Conservation (phyloP, 768 basidiomycete genomes). For the Mycena galopus region DNA sequence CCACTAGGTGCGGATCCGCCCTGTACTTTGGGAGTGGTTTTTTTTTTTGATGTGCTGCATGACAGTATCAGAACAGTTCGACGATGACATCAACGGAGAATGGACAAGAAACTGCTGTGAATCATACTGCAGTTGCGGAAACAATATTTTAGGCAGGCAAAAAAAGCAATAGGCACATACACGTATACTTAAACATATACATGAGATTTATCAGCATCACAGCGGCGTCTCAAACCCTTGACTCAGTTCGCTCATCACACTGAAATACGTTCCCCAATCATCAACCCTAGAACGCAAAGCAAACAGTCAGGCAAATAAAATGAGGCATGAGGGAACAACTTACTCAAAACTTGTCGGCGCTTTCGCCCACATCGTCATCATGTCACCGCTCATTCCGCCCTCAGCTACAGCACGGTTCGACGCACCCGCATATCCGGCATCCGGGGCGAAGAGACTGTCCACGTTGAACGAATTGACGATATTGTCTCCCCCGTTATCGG, state of each 20-base stretch:
- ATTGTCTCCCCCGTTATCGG: background rate
- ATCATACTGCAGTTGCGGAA: no score
- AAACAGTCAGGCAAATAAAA: background rate
- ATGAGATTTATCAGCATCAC: background rate
- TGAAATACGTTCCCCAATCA: conserved; percentile 27
- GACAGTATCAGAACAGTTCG: no score
- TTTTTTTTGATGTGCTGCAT: no score
- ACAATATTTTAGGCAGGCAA: no score
- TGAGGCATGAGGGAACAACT: background rate
- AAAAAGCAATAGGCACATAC: no score
- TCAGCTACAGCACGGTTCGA: no score
- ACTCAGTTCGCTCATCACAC: conserved; percentile 17
- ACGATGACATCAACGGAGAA: no score
- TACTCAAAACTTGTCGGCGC: conserved; percentile 29
- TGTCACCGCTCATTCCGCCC: conserved; percentile 3
- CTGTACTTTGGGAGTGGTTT: no score
- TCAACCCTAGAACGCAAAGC: background rate
- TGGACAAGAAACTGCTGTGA: no score
- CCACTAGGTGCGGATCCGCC: no score
- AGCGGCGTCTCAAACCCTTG: background rate
- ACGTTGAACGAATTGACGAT: background rate
- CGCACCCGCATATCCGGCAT: background rate
- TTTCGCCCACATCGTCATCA: conserved; percentile 27
- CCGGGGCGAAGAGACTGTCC: background rate
- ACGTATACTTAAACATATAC: no score